Conservation (phyloP, 306 rosid genomes). For the Lathyrus sativus region DNA sequence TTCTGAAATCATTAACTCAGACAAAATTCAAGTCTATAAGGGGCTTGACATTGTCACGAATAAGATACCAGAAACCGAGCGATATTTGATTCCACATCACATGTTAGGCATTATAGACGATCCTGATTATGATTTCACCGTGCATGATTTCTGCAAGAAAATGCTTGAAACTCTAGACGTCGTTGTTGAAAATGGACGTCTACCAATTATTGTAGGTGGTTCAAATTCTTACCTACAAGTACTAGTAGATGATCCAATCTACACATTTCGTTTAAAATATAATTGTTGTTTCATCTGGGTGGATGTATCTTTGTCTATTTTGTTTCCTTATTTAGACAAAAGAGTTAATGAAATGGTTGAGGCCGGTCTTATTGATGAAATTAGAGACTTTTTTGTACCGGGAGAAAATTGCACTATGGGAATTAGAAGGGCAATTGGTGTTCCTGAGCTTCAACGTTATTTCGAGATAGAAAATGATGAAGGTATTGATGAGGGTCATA, state of each 20-base stretch:
- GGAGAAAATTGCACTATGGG: slow-evolving; percentile 27
- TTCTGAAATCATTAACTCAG: slow-evolving; percentile 37
- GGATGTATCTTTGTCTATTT: slow-evolving; percentile 11
- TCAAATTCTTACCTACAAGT: slow-evolving; percentile 33
- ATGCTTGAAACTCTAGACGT: background rate
- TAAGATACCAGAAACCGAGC: slow-evolving; percentile 11
- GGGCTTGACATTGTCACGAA: slow-evolving; percentile 29
- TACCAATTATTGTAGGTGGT: slow-evolving; percentile 41
- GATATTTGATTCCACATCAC: slow-evolving; percentile 32
- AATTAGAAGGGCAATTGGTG: slow-evolving; percentile 43
- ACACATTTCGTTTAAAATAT: slow-evolving; percentile 29
- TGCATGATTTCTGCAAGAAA: slow-evolving; percentile 22
- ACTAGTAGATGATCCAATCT: slow-evolving; percentile 6
- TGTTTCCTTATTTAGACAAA: slow-evolving; percentile 7
- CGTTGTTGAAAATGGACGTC: background rate
- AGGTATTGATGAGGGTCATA: background rate
- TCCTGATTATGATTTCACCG: slow-evolving; percentile 21
- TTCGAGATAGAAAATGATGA: slow-evolving; percentile 4
- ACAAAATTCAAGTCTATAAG: slow-evolving; percentile 39
- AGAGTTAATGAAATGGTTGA: slow-evolving; percentile 39
- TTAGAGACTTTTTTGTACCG: slow-evolving; percentile 21
- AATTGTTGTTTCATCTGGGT: slow-evolving; percentile 39
- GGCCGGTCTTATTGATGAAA: slow-evolving; percentile 31
- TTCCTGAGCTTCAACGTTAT: slow-evolving; percentile 31
- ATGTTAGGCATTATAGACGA: slow-evolving; percentile 12